Percentiles rank a stretch among this genome's conserved stretches.
These are phyloP conservation scores for Psidium guajava DNA, from an alignment of 345 rosid species.

Conservation along the genomic window DNA sequence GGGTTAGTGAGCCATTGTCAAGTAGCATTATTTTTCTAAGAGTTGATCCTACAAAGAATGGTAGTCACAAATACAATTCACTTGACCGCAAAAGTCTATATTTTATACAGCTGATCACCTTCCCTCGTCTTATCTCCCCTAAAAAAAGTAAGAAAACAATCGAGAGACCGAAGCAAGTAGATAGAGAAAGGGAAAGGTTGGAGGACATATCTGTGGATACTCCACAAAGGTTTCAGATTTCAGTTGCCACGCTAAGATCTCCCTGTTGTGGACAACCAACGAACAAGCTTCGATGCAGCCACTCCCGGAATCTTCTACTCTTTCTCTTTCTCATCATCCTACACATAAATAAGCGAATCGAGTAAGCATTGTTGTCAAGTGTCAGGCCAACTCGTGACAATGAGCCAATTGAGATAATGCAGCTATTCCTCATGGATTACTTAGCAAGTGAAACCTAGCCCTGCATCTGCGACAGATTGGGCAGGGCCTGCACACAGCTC, in stretches of 20 bases:
- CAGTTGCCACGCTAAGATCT: not conserved
- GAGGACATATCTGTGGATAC: not conserved
- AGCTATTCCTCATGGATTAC: not conserved
- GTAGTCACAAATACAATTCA: not conserved
- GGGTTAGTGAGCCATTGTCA: not conserved
- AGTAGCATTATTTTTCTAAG: not conserved
- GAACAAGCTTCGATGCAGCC: not conserved
- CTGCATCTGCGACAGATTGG: not conserved
- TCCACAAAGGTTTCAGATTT: not conserved
- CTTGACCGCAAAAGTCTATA: not conserved
- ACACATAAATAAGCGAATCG: not conserved
- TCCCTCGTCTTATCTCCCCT: not conserved
- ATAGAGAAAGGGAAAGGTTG: not conserved
- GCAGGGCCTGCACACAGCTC: not conserved
- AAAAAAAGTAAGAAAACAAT: not conserved
- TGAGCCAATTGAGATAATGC: not conserved
- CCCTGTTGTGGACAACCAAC: not conserved
- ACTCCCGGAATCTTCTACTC: not conserved
- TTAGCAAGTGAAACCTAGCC: not conserved
- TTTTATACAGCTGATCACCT: not conserved
- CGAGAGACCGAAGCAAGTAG: not conserved
- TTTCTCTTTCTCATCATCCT: slow-evolving; percentile 41
- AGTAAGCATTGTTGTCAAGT: not conserved
- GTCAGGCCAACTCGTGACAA: not conserved
- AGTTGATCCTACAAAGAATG: not conserved